Conservation (phyloP, 2,329 filamentous ascomycete genomes). For the Torrubiellomyces zombiae region DNA sequence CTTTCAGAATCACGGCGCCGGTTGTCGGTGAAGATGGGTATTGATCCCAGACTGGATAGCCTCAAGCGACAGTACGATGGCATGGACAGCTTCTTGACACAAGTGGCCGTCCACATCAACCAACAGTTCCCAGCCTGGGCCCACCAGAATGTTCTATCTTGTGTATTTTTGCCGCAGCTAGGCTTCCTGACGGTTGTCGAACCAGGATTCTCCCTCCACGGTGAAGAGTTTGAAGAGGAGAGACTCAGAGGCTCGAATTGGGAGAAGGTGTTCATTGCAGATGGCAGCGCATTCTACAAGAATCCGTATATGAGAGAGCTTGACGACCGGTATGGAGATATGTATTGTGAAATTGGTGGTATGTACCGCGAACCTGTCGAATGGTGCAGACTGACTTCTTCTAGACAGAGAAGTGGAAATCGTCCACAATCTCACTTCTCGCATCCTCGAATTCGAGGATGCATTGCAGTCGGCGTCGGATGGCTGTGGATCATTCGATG, state of each 20-base stretch:
- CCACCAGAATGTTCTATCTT: constrained; percentile 43
- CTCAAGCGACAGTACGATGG: constrained; percentile 65
- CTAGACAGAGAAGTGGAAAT: constrained; percentile 80
- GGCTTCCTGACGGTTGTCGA: constrained; percentile 76
- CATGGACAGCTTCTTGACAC: constrained; percentile 54
- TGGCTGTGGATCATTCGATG: constrained; percentile 74
- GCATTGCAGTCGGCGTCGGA: constrained; percentile 56
- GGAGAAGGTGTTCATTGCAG: constrained; percentile 62
- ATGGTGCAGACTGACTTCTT: constrained; percentile 7
- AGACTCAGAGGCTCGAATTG: too few relatives aligned
- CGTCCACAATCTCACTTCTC: constrained; percentile 56
- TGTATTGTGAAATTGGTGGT: constrained; percentile 74
- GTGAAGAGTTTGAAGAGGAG: too few relatives aligned
- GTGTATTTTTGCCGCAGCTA: constrained; percentile 80
- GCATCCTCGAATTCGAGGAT: constrained; percentile 51
- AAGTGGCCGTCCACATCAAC: constrained; percentile 49
- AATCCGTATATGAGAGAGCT: constrained; percentile 66
- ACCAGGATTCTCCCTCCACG: too few relatives aligned
- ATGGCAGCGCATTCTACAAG: constrained; percentile 68
- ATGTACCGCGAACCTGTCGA: constrained; percentile 11
- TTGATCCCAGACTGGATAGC: constrained; percentile 60
- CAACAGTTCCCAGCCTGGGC: constrained; percentile 44
- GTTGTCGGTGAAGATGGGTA: constrained; percentile 53
- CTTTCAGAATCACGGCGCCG: constrained; percentile 54
- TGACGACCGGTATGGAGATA: constrained; percentile 67